Evolutionary conservation across 305 asterid genomes (phyloP), one percentile per base, ranked within the genome.

Genomic region (Plantago coronopus): DNA sequence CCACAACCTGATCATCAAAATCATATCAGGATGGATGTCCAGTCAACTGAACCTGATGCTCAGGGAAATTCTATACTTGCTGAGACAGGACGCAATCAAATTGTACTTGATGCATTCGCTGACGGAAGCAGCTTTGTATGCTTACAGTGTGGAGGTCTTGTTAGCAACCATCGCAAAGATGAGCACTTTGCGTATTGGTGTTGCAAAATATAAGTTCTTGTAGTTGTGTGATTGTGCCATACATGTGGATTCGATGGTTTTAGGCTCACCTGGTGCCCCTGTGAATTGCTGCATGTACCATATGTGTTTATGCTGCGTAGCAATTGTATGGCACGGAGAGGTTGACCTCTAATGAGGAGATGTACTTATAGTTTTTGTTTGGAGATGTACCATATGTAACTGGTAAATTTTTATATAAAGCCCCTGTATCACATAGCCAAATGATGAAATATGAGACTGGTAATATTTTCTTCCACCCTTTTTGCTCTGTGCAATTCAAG

Each of bases 61-160:
- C 74, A 72, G 61, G 93, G 82, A 59, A 79, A 69, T 54, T 85
- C 96, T 4, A 88, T 88, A 58, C 95, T 91, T 25, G 76, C 94
- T 5, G 91, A 83, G 78, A 65, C 82, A 7, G 97, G 96, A 12
- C 76, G 94, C 68, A 75, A 78, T 61, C 97, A 88, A 69, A 70
- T 88, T 19, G 73, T 88, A 75, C 69, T 88, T 7, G 95, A 91
- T 47, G 96, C 96, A 2, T 83, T 69, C 70, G 76, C 94, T 4
- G 97, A 91, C 54, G 96, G 96, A 66, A 85, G 85, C 79, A 91
- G 95, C 81, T 91, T 91, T 59, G 80, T 91, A 46, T 88, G 97
- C 78, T 68, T 80, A 54, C 80, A 83, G 51, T 91, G 97, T 62
- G 97, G 96, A 64, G 97, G 95, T 8, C 87, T 91, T 3, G 96